Evolutionary conservation across 257 asterid genomes (phyloP).

Genomic region (Gentiana straminea): DNA sequence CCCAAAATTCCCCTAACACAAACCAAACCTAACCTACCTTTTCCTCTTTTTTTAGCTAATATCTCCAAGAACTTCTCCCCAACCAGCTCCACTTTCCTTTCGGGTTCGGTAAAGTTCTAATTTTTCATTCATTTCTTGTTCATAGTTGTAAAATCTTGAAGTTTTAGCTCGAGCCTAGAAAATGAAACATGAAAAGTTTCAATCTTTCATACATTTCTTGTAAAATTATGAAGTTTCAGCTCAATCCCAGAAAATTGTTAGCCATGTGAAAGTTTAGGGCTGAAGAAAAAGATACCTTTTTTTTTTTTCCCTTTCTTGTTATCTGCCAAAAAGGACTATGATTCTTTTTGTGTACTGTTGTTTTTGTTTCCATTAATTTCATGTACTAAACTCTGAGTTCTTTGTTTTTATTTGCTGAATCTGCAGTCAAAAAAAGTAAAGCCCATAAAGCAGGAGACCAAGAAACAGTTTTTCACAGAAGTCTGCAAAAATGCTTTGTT

Average conservation of each 20-base stretch:
- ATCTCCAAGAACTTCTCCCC: constrained; percentile 4
- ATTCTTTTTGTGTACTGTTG: neutral
- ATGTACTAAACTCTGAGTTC: neutral
- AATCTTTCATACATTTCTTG: no score
- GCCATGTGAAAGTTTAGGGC: neutral
- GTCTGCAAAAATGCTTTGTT: no score
- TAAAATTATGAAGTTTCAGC: no score
- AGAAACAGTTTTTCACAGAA: neutral
- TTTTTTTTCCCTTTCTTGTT: neutral
- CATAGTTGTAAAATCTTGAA: neutral
- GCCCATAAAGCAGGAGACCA: constrained; percentile 19
- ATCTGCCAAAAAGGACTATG: constrained; percentile 1
- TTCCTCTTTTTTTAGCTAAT: no score
- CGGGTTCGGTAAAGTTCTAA: neutral
- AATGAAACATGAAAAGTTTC: no score
- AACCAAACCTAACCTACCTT: constrained; percentile 32
- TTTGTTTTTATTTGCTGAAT: constrained; percentile 13
- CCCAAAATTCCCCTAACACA: constrained; percentile 35
- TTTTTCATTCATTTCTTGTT: neutral
- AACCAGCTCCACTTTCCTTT: neutral
- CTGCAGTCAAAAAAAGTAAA: constrained; percentile 16
- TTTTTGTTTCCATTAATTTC: constrained; percentile 5
- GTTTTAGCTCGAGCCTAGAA: no score
- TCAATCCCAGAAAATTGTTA: no score
- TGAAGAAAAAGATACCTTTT: no score